Evolutionary conservation across 2,329 filamentous ascomycete species (phyloP), one percentile per base, ranked within the genome.

Genomic region (Aspergillus sp.): DNA sequence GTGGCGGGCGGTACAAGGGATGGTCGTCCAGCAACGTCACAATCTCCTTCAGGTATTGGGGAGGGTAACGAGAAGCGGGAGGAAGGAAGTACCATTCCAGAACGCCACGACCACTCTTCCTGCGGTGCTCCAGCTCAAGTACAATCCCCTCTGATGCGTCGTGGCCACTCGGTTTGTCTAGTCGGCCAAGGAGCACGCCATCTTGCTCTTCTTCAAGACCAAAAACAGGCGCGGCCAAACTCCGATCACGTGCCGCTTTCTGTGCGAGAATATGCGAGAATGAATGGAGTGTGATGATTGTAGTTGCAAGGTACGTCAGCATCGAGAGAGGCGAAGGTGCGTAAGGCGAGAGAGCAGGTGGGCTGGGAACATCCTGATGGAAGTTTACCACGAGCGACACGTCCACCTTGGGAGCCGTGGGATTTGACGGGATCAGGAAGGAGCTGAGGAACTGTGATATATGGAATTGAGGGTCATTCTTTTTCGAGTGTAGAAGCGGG

Each of bases 271-370:
- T 85, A 67, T 97, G 92, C 7, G 86, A 80, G 41, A 97, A 83
- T 13, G 87, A 90, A 41, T 89, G 87, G 0, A 90, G 82, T 4
- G 85, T 87, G 61, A 98, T 83, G 56, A 98, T 85, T 3, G 92
- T 89, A 3, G 95, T 99, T n/a, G 93, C 91, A 60, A 97, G 87
- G 76, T 96, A 96, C 49, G 84, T 85, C 21, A 98, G 82, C 0
- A 92, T 80, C 1, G 87, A 87, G 11, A 96, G 81, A 0, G 92
- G 87, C 27, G 86, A 79, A 0, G 92, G 91, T 17, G 85, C 79
- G 75, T 76, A 83, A 38, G 71, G 59, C 51, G 70, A 66, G 32
- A 70, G 65, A 11, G 73, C 65, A n/a, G 73, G 65, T 4, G 72
- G 75, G 57, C 86, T 75, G 1, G 91, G 89, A 3, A 94, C 83